Percentiles rank a stretch among this genome's conserved stretches.
Evolutionary conservation across 306 rosid genomes (phyloP).

Genomic region (Fagus crenata): DNA sequence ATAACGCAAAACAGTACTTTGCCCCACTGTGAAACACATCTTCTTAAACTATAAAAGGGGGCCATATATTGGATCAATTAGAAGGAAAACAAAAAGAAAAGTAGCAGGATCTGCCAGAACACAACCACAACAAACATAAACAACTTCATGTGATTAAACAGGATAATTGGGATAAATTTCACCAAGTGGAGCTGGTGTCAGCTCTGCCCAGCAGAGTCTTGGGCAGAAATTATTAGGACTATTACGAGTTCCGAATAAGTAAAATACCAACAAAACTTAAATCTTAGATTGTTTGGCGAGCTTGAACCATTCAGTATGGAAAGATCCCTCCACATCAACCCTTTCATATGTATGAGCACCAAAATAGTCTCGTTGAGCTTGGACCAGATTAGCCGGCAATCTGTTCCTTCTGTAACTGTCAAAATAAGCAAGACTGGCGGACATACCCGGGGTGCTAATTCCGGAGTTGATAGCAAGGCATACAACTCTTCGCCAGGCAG

Average conservation of each 20-base stretch:
- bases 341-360: constrained; percentile 94
- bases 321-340: constrained; percentile 68
- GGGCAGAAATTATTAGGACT: constrained; percentile 57
- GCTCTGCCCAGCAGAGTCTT: constrained; percentile 44
- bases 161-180: constrained; percentile 34
- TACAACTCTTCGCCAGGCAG: constrained; percentile 88
- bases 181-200: constrained; percentile 37
- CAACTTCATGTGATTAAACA: constrained; percentile 21
- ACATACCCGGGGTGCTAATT: constrained; percentile 89
- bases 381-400: constrained; percentile 87
- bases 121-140: constrained; percentile 22
- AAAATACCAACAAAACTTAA: constrained; percentile 31
- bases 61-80: constrained; percentile 14
- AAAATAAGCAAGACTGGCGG: constrained; percentile 89
- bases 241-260: constrained; percentile 30
- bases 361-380: constrained; percentile 92
- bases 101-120: constrained; percentile 26
- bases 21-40: constrained; percentile 24
- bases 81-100: not conserved
- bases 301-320: constrained; percentile 97
- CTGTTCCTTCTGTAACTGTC: constrained; percentile 77
- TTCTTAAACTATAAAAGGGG: constrained; percentile 18
- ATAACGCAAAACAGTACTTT: not conserved
- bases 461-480: constrained; percentile 86
- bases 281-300: constrained; percentile 54